Conservation (phyloP, 805 yeast genomes). For the Wickerhamiella parazyma region DNA sequence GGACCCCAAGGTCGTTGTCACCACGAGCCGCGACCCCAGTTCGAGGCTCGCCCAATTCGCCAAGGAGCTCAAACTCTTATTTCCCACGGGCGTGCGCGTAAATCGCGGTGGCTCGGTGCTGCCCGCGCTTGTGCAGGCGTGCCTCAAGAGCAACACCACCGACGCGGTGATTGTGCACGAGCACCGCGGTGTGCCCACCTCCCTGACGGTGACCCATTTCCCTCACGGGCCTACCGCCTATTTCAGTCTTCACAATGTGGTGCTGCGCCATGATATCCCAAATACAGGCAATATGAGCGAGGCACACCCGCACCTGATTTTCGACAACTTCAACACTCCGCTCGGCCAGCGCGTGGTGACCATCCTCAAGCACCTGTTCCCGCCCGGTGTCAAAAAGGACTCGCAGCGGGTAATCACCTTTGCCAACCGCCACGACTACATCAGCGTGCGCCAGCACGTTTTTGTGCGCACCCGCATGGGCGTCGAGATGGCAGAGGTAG, state of each 20-base stretch:
- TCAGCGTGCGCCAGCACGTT: conserved; percentile 89
- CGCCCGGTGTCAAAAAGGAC: conserved; percentile 92
- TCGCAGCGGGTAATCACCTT: conserved; percentile 86
- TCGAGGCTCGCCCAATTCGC: conserved; percentile 78
- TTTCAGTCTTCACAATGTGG: conserved; percentile 88
- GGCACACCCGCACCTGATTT: conserved; percentile 84
- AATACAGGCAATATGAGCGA: conserved; percentile 81
- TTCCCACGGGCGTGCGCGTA: conserved; percentile 77
- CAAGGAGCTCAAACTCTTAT: conserved; percentile 77
- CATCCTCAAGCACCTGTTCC: conserved; percentile 76
- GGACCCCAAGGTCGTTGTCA: conserved; percentile 83
- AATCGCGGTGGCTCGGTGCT: conserved; percentile 89
- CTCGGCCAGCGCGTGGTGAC: conserved; percentile 74
- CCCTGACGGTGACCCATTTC: conserved; percentile 81
- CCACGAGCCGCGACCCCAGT: conserved; percentile 87
- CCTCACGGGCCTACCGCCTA: conserved; percentile 97
- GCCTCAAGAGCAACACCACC: conserved; percentile 65
- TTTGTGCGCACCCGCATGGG: conserved; percentile 78
- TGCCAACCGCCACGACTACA: conserved; percentile 79
- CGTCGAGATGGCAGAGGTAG: conserved; percentile 89
- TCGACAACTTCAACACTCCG: conserved; percentile 72
- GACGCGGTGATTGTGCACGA: conserved; percentile 84
- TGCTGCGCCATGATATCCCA: conserved; percentile 79
- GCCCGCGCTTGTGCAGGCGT: conserved; percentile 71
- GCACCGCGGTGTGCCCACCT: conserved; percentile 96